Percentiles rank a stretch among this genome's conserved stretches.
These are phyloP conservation scores for Histomonas meleagridis DNA, from an alignment of 208 protist species.

Conservation along the genomic window DNA sequence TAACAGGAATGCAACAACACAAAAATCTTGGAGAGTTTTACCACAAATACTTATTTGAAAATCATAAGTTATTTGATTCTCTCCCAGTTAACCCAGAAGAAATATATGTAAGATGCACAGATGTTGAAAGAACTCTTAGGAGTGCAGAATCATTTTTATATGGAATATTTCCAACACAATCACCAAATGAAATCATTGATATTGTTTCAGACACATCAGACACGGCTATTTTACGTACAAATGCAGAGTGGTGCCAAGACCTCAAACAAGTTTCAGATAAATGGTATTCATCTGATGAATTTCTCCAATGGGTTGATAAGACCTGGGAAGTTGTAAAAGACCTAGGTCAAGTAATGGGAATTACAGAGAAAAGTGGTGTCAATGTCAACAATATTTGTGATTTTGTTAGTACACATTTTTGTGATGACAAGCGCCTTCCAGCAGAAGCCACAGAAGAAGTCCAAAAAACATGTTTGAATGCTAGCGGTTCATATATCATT, in stretches of 20 bases:
- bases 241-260: background rate
- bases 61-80: background rate
- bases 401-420: background rate
- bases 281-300: background rate
- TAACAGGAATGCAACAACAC: conserved; percentile 4
- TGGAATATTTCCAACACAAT: background rate
- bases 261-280: background rate
- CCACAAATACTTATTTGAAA: conserved; percentile 1
- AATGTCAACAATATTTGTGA: conserved; percentile 1
- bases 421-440: background rate
- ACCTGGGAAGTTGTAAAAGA: background rate
- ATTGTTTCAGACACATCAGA: conserved; percentile 3
- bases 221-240: background rate
- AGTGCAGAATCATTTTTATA: background rate
- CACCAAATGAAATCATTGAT: conserved; percentile 31
- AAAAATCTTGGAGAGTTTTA: background rate
- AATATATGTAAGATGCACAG: background rate
- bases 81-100: background rate
- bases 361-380: background rate
- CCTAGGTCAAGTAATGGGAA: background rate
- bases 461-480: background rate
- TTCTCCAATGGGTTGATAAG: background rate
- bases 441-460: background rate
- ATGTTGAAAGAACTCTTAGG: conserved; percentile 1
- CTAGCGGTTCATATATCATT: background rate